Conservation (phyloP, 1,284 basidiomycete genomes). For the Mycena citricolor region DNA sequence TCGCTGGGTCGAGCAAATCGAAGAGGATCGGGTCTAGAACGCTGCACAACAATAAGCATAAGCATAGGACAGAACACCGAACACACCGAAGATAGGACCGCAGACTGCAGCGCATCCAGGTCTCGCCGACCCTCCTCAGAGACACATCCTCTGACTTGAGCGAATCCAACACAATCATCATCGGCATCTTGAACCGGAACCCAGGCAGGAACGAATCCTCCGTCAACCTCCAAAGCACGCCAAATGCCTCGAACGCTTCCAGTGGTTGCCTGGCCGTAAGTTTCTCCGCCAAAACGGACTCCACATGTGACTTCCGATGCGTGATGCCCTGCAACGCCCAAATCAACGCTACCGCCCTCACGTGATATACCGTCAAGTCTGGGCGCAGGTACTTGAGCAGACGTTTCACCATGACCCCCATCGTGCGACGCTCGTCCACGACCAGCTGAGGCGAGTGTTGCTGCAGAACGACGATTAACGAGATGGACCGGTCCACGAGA, state of each 20-base stretch:
- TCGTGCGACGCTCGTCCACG: constrained; percentile 53
- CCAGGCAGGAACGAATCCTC: constrained; percentile 84
- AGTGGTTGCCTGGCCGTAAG: constrained; percentile 57
- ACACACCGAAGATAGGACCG: constrained; percentile 83
- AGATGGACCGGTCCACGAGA: constrained; percentile 64
- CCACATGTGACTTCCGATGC: constrained; percentile 58
- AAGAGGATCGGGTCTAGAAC: constrained; percentile 85
- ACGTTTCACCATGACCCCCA: constrained; percentile 62
- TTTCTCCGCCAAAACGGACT: constrained; percentile 74
- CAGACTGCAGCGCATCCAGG: constrained; percentile 95
- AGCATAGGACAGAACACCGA: constrained; percentile 1
- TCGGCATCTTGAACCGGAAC: constrained; percentile 77
- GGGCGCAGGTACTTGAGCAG: constrained; percentile 77
- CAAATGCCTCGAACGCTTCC: constrained; percentile 83
- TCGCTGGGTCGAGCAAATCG: constrained; percentile 71
- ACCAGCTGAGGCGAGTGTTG: constrained; percentile 48
- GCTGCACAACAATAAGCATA: constrained; percentile 38
- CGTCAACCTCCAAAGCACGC: constrained; percentile 91
- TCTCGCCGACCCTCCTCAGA: constrained; percentile 79
- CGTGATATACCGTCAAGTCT: constrained; percentile 72
- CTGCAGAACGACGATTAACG: constrained; percentile 53
- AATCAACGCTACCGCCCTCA: constrained; percentile 80
- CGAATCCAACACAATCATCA: constrained; percentile 86
- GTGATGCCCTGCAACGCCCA: constrained; percentile 79
- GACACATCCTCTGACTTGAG: constrained; percentile 75